Evolutionary conservation across 2,329 filamentous ascomycete genomes (phyloP), one percentile per base, ranked within the genome.

Genomic region (Tricladium varicosporioides): DNA sequence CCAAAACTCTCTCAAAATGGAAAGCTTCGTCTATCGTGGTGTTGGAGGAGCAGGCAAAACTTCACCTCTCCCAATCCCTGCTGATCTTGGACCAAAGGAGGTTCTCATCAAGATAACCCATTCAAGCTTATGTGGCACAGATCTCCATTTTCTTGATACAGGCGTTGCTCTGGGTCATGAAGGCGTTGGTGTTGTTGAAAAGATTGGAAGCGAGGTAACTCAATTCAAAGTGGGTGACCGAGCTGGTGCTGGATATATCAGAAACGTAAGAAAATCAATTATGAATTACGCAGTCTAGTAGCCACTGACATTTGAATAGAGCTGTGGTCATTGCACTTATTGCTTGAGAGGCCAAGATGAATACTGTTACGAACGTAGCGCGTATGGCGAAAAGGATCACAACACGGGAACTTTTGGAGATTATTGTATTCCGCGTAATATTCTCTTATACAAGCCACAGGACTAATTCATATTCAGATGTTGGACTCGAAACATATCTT

Each of bases 81-180:
- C 36, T 18, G 27, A 32, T 2, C 58, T 60, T 19, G 44, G 52
- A 10, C 56, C 56, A 8, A 57, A 57, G 22, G 56, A 63, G 27
- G 83, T 87, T 52, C 76, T 84, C 31, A 65, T 88, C 66, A 78
- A 77, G 53, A 75, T 88, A 57, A 87, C 84, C 5, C 82, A 84
- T 55, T 84, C 83, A 2, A 85, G 85, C 22, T 74, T 88, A 49
- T 89, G 86, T 70, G 83, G 81, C 47, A 88, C 86, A 2, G 79
- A 76, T 55, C 56, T 75, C 27, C 73, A 77, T 60, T 70, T 68
- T 54, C 54, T 56, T 5, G 50, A 48, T 2, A 71, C 56, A 14
- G 69, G 72, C 18, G 68, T 69, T 3, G 22, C 22, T 27, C 22
- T 27, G 3, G 22, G 22, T 27, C 22, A 27, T 27, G 22, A 27